These are phyloP conservation scores for Geotrichum aggregatum DNA, from an alignment of 1,139 yeast species.

Conservation along the genomic window DNA sequence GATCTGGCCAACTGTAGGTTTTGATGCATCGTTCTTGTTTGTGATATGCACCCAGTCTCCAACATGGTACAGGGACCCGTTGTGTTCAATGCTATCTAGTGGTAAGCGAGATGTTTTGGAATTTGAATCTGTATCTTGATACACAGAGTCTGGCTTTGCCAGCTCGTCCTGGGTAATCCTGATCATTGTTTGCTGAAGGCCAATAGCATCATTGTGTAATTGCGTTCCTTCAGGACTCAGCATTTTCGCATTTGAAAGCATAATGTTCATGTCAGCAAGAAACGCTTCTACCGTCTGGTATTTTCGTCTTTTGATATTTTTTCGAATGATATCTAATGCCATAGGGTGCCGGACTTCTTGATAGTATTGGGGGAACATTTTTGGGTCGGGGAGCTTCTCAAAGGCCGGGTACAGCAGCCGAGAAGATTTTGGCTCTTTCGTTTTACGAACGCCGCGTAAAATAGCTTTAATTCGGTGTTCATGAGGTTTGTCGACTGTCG, in stretches of 20 bases:
- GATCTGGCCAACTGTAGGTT: constrained; percentile 91
- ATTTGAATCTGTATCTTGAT: constrained; percentile 55
- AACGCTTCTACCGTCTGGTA: constrained; percentile 73
- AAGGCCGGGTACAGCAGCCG: constrained; percentile 55
- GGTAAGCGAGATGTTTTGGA: constrained; percentile 63
- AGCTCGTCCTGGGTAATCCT: constrained; percentile 64
- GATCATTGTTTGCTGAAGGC: constrained; percentile 60
- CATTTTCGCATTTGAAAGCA: constrained; percentile 70
- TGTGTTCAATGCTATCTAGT: constrained; percentile 65
- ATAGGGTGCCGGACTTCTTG: constrained; percentile 63
- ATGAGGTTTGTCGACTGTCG: constrained; percentile 89
- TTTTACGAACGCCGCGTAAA: constrained; percentile 72
- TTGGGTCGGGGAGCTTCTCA: constrained; percentile 77
- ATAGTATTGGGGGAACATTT: constrained; percentile 65
- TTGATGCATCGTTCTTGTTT: constrained; percentile 80
- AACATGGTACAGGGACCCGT: constrained; percentile 70
- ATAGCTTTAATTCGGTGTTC: constrained; percentile 88
- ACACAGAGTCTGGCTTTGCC: constrained; percentile 75
- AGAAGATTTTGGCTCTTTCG: constrained; percentile 52
- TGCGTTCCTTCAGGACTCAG: constrained; percentile 58
- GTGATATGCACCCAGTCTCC: constrained; percentile 93
- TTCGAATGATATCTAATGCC: constrained; percentile 73
- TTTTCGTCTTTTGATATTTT: constrained; percentile 80
- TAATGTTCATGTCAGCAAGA: constrained; percentile 66
- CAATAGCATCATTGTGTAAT: constrained; percentile 56